Base-by-base conservation (phyloP, 495 filamentous ascomycete genomes). In the Patellaria atrata region DNA sequence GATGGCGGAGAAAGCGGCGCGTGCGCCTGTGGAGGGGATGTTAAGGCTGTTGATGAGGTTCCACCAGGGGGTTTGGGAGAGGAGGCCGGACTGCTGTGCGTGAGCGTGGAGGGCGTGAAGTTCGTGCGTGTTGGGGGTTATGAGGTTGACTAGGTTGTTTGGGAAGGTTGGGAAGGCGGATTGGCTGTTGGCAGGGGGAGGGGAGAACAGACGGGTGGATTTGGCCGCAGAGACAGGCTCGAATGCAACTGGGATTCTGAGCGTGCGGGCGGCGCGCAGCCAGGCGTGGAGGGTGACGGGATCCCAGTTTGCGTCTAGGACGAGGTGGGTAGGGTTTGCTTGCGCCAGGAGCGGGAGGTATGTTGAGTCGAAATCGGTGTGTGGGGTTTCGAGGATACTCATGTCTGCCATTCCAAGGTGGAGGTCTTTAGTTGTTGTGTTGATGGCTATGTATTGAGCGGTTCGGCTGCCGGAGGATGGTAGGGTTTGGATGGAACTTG, bases 381-480 rank as follows among this genome's bases (percentile, higher is more conserved):
- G 56, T 47, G n/a, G 59, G 47, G 5, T 60, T 33, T 83, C 73
- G 40, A 94, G 65, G 50, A 97, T 89, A 32, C 60, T 63, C 83
- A 96, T 94, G 52, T 97, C 89, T 12, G 89, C 83, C 79, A 94
- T 91, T 33, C 82, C 86, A 27, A 93, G 51, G 2, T 80, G 63
- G 7, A 97, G 68, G 37, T 84, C 75, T 47, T 86, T 89, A 17
- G 77, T 68, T 1, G 59, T 60, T 50, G 87, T 81, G 55, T 96
- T 97, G 47, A 94, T 62, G 12, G 85, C 76, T 2, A 96, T 70
- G 50, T 97, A 97, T 51, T 92, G 83, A 4, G 85, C 82, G 2
- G 89, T 97, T 17, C 74, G 64, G 24, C 55, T 54, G 0, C 65
- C 59, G 5, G 65, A 61, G 11, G 62, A 51, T 7, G 61, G 56